Conservation (phyloP, 148 eudicot species). For the Cornus kousa region DNA sequence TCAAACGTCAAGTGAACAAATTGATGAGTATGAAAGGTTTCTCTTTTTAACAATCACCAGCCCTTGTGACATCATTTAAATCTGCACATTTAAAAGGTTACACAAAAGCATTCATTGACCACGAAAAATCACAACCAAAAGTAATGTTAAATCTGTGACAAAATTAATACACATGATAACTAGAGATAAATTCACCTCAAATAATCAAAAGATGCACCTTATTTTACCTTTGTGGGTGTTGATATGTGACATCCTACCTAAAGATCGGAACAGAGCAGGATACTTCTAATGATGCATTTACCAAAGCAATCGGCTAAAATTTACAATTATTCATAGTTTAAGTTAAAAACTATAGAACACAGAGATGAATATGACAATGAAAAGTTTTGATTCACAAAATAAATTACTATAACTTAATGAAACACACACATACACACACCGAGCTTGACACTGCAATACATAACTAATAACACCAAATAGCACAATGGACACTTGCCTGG, state of each 20-base stretch:
- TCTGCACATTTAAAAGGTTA: not conserved
- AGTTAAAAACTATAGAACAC: not conserved
- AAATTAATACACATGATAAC: not conserved
- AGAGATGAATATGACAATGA: not conserved
- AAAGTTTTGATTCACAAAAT: not conserved
- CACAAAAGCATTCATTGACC: not conserved
- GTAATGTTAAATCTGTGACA: not conserved
- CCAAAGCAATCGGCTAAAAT: not conserved
- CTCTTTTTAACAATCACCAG: too few species aligned
- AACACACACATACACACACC: not conserved
- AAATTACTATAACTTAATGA: not conserved
- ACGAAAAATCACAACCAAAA: not conserved
- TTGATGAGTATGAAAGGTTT: too few species aligned
- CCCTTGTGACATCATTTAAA: too few species aligned
- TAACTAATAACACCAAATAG: too few species aligned
- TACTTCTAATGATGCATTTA: not conserved
- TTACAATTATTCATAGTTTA: not conserved
- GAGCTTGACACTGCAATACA: not conserved
- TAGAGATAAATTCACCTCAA: not conserved
- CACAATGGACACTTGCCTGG: slow-evolving; percentile 36
- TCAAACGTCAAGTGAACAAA: too few species aligned
- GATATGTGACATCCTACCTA: not conserved
- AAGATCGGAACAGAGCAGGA: not conserved
- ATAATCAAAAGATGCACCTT: not conserved
- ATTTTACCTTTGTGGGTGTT: not conserved